Conservation (phyloP, 768 basidiomycete species). For the Kwoniella dejecticola region DNA sequence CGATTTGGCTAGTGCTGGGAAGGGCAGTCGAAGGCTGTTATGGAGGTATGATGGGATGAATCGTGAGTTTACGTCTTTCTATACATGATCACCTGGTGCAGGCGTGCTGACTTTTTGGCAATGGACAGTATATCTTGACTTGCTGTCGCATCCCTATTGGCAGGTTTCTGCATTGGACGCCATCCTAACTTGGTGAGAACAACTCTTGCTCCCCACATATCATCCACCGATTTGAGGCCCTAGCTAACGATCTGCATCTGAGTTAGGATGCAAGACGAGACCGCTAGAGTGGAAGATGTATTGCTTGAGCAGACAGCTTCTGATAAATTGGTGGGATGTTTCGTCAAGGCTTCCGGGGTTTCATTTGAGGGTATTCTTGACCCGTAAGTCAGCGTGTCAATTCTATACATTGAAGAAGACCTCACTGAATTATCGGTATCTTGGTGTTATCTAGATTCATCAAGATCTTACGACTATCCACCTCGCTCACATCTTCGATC, state of each 20-base stretch:
- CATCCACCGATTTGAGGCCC: too few species aligned
- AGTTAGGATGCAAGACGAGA: slow-evolving; percentile 88
- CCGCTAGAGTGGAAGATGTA: slow-evolving; percentile 86
- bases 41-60: slow-evolving; percentile 92
- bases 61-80: slow-evolving; percentile 32
- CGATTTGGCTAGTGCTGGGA: slow-evolving; percentile 92
- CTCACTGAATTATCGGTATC: background rate
- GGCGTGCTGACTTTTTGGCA: background rate
- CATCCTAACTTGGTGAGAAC: slow-evolving; percentile 76
- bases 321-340: slow-evolving; percentile 87
- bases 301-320: slow-evolving; percentile 77
- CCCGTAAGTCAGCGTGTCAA: slow-evolving; percentile 38
- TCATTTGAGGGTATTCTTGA: slow-evolving; percentile 54
- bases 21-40: slow-evolving; percentile 81
- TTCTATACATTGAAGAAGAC: background rate
- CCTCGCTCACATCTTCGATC: slow-evolving; percentile 70
- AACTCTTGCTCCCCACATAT: background rate
- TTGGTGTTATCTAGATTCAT: slow-evolving; percentile 59
- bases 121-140: slow-evolving; percentile 51
- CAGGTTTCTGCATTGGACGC: slow-evolving; percentile 66
- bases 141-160: slow-evolving; percentile 55
- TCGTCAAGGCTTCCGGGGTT: slow-evolving; percentile 44
- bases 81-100: background rate
- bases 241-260: background rate
- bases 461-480: slow-evolving; percentile 84